Base-by-base conservation (phyloP, 2,329 filamentous ascomycete species). In the Colletotrichum endophyticum region DNA sequence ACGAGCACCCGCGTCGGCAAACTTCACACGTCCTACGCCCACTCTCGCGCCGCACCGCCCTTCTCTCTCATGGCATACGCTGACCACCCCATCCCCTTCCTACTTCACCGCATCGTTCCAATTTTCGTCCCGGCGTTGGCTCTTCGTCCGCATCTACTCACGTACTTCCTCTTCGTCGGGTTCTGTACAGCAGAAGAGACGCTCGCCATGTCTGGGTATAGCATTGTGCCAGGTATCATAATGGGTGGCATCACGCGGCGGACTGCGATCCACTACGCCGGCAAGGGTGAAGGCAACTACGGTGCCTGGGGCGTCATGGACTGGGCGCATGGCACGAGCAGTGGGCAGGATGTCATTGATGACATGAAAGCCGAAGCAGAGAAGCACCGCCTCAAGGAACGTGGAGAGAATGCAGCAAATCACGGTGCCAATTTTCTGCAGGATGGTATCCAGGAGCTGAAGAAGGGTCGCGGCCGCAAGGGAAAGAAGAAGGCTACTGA, bases 121-220 rank as follows among this genome's bases (percentile, higher is more conserved):
- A 84, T 92, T 8, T 94, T 94, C 81, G 83, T 95, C 0, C 92
- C 94, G 1, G 90, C 93, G 2, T 84, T 92, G 25, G 78, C 90
- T n/a, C 87, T 95, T 56, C 92, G 92, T 11, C 92, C 93, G 44
- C 94, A 96, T 82, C 88, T 95, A 6, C 87, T 95, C n/a, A 95
- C 93, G 0, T 95, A 93, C 85, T 89, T 95, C 72, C 80, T 94
- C 13, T 90, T 95, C 78, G 86, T 92, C 19, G 88, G 89, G 0
- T 81, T 95, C 30, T 89, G 90, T 77, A 94, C 93, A 4, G 81
- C 92, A 1, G 92, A 95, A 78, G 93, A 95, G 78, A 91, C 92
- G 1, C 85, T 95, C 64, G 87, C 92, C 32, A 92, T 91, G 84
- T 94, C 92, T 0, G 94, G 94, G 0, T 96, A 95, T 84, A 90